Conservation (phyloP, 2,329 filamentous ascomycete genomes). For the Zymoseptoria ardabiliae region DNA sequence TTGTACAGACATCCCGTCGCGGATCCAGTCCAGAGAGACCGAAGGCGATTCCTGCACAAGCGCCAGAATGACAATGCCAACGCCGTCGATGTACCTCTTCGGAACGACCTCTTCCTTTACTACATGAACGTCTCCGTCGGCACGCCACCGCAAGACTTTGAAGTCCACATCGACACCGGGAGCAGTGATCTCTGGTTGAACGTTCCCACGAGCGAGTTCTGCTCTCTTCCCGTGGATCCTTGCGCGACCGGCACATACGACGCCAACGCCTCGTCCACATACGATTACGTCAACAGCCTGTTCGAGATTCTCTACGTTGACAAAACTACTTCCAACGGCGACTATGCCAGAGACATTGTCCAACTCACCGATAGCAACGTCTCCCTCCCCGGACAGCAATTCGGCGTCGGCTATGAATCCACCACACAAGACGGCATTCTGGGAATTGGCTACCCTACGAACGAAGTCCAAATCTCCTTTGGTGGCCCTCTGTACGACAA, state of each 20-base stretch:
- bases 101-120: slow-evolving; percentile 53
- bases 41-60: slow-evolving; percentile 34
- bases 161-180: slow-evolving; percentile 55
- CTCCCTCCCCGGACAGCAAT: slow-evolving; percentile 53
- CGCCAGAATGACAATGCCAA: slow-evolving; percentile 14
- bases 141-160: slow-evolving; percentile 47
- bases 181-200: slow-evolving; percentile 63
- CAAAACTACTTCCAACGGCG: slow-evolving; percentile 65
- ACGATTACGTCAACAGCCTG: slow-evolving; percentile 60
- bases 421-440: slow-evolving; percentile 62
- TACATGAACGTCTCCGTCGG: slow-evolving; percentile 51
- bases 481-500: slow-evolving; percentile 50
- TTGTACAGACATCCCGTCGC: slow-evolving; percentile 42
- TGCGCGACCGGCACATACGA: slow-evolving; percentile 62
- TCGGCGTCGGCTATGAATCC: slow-evolving; percentile 63
- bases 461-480: slow-evolving; percentile 65
- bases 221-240: slow-evolving; percentile 37
- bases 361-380: slow-evolving; percentile 45
- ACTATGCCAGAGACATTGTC: slow-evolving; percentile 72
- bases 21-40: slow-evolving; percentile 43
- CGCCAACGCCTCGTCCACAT: slow-evolving; percentile 67
- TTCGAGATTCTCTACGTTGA: slow-evolving; percentile 89
- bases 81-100: slow-evolving; percentile 41
- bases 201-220: slow-evolving; percentile 53
- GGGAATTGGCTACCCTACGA: slow-evolving; percentile 71